Conservation (phyloP, 1,139 yeast species). For the Geotrichum citri-aurantii region DNA sequence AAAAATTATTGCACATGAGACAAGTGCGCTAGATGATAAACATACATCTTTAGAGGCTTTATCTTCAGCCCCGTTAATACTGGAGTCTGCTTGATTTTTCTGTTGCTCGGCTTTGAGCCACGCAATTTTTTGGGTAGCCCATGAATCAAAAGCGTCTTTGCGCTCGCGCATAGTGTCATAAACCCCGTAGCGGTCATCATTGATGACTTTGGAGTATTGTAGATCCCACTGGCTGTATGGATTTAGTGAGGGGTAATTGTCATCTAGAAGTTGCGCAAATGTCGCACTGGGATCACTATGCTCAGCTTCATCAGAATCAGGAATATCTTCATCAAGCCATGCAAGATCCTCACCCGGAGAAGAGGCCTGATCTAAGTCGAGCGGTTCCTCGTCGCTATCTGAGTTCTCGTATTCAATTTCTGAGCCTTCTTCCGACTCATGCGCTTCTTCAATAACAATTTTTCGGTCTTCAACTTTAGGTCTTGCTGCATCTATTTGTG, state of each 20-base stretch:
- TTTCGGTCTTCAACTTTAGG: slow-evolving; percentile 1
- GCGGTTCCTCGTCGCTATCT: slow-evolving; percentile 17
- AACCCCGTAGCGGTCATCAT: slow-evolving; percentile 39
- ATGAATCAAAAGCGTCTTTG: slow-evolving; percentile 39
- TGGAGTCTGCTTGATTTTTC: neutral
- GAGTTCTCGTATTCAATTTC: slow-evolving; percentile 21
- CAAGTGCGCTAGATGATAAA: neutral
- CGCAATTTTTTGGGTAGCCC: slow-evolving; percentile 35
- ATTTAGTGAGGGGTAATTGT: slow-evolving; percentile 28
- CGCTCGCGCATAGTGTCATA: slow-evolving; percentile 38
- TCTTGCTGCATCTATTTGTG: neutral
- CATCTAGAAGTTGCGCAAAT: slow-evolving; percentile 4
- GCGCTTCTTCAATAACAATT: slow-evolving; percentile 12
- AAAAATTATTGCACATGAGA: neutral
- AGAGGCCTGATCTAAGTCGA: slow-evolving; percentile 17
- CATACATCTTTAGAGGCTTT: slow-evolving; percentile 8
- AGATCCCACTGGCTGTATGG: slow-evolving; percentile 46
- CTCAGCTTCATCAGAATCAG: slow-evolving; percentile 20
- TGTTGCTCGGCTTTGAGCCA: slow-evolving; percentile 13
- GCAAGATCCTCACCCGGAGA: slow-evolving; percentile 17
- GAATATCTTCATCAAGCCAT: slow-evolving; percentile 16
- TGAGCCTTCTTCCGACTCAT: slow-evolving; percentile 18
- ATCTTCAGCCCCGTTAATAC: neutral
- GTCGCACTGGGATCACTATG: slow-evolving; percentile 17
- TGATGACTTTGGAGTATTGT: slow-evolving; percentile 39